phyloP scores from a whole-genome alignment of 208 protist species.

The Tritrichomonas foetus region DNA sequence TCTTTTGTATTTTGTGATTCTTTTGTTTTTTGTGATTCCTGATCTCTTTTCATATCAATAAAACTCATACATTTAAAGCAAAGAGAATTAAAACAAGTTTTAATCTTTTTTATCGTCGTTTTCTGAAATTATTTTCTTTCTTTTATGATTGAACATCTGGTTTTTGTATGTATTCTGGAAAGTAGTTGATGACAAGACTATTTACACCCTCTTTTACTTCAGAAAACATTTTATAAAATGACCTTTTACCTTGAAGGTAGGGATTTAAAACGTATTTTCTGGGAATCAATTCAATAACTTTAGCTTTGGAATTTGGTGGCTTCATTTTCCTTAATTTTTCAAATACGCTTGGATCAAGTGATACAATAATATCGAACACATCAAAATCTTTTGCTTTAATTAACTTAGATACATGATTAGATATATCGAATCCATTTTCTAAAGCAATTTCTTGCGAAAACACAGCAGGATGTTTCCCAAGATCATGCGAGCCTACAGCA shows the following conservation, averaged over 20 bases:
- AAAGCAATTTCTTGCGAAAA: neutral
- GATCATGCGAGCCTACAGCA: neutral
- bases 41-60: no score
- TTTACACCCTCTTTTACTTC: neutral
- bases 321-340: neutral
- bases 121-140: no score
- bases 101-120: no score
- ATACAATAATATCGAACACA: neutral
- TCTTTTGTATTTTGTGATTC: no score
- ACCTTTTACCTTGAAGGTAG: no score
- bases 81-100: no score
- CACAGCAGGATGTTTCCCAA: neutral
- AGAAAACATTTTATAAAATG: neutral
- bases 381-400: constrained; percentile 17
- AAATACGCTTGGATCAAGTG: neutral
- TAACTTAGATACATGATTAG: neutral
- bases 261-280: neutral
- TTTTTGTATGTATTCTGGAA: no score
- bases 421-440: neutral
- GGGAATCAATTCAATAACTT: neutral
- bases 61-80: no score
- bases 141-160: no score
- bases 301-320: neutral
- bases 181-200: no score
- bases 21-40: no score